These are phyloP conservation scores for Knufia petricola DNA, from an alignment of 2,329 filamentous ascomycete species.

Conservation along the genomic window DNA sequence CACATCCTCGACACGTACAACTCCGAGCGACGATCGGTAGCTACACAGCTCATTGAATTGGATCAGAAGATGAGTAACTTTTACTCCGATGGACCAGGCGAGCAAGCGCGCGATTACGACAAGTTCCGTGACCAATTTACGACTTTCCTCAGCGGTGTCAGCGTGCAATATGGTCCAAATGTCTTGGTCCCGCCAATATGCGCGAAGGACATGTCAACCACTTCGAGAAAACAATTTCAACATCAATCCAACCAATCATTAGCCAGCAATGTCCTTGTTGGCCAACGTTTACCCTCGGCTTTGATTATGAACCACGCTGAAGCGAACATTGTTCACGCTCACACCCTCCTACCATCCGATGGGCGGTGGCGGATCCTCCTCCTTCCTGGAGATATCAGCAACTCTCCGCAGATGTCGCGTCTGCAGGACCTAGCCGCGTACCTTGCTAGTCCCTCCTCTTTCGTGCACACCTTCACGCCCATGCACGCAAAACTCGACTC, in stretches of 20 bases:
- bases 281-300: not conserved
- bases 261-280: not conserved
- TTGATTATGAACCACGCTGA: not conserved
- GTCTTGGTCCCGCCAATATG: not conserved
- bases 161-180: not conserved
- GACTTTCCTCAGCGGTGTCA: not conserved
- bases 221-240: not conserved
- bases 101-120: not conserved
- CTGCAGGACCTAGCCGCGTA: not conserved
- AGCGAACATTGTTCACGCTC: not conserved
- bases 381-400: not conserved
- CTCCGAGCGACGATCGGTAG: conserved; percentile 35
- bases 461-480: not conserved
- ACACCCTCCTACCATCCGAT: not conserved
- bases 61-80: conserved; percentile 23
- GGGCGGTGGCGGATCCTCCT: not conserved
- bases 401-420: not conserved
- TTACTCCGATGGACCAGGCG: not conserved
- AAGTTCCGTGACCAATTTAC: not conserved
- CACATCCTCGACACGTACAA: conserved; percentile 44
- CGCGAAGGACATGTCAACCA: not conserved
- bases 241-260: not conserved
- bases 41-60: conserved; percentile 26
- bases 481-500: not conserved
- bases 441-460: not conserved